These are phyloP conservation scores for Thraustochytrium striatum DNA, from an alignment of 352 stramenopile genomes.

Conservation along the genomic window DNA sequence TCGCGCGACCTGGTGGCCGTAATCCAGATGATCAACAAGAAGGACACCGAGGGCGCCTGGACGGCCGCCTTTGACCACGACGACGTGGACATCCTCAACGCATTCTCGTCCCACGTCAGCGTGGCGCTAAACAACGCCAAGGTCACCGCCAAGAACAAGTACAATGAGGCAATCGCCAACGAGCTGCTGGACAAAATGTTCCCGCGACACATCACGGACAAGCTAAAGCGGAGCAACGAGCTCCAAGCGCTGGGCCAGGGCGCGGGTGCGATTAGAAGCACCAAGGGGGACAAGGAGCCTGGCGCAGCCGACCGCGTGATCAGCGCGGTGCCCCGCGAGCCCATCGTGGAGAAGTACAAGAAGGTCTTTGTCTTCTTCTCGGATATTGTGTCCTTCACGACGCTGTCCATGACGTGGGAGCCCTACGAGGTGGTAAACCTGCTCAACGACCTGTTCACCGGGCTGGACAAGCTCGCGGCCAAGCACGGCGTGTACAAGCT, in stretches of 20 bases:
- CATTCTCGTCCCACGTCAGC: neutral
- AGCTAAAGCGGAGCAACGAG: conserved; percentile 68
- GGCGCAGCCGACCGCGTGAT: neutral
- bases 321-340: conserved; percentile 52
- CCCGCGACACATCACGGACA: conserved; percentile 70
- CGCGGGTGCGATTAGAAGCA: neutral
- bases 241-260: neutral
- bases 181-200: conserved; percentile 78
- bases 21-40: conserved; percentile 41
- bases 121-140: neutral
- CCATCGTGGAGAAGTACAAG: conserved; percentile 48
- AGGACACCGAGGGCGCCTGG: neutral
- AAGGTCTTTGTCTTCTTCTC: conserved; percentile 72
- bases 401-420: conserved; percentile 72
- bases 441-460: conserved; percentile 79
- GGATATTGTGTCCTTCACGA: conserved; percentile 84
- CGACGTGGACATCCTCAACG: neutral
- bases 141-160: conserved; percentile 29
- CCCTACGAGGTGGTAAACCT: conserved; percentile 80
- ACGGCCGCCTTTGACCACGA: conserved; percentile 27
- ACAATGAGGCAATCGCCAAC: conserved; percentile 56
- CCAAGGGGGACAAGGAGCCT: neutral
- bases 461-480: conserved; percentile 81
- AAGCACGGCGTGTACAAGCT: conserved; percentile 88
- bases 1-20: neutral